phyloP scores from a whole-genome alignment of 2,329 filamentous ascomycete species.

The Exophiala xenobiotica region DNA sequence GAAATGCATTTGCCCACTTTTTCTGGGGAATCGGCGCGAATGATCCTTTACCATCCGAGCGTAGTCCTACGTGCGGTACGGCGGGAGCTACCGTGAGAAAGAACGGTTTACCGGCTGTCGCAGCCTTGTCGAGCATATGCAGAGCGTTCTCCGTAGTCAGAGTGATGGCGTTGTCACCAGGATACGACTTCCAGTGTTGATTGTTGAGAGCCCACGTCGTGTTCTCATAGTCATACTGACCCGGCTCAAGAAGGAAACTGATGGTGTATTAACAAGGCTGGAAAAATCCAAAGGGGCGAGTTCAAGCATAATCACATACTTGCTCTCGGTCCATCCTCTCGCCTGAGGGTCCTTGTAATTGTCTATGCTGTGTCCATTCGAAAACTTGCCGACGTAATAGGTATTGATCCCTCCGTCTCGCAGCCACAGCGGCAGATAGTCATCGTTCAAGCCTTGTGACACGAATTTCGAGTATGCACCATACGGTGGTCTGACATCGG shows the following conservation, averaged over 20 bases:
- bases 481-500: conserved; percentile 50
- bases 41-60: conserved; percentile 50
- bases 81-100: conserved; percentile 67
- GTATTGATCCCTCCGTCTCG: conserved; percentile 54
- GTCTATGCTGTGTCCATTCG: conserved; percentile 50
- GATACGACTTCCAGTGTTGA: no score
- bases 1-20: conserved; percentile 50
- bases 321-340: no score
- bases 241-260: conserved; percentile 45
- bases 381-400: conserved; percentile 57
- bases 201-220: no score
- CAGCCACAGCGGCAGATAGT: conserved; percentile 54
- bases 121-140: conserved; percentile 62
- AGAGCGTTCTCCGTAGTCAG: conserved; percentile 55
- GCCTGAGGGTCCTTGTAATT: no score
- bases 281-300: conserved; percentile 35
- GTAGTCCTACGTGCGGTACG: no score
- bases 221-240: conserved; percentile 67
- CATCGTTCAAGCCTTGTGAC: conserved; percentile 49
- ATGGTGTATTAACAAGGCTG: conserved; percentile 40
- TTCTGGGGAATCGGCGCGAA: conserved; percentile 38
- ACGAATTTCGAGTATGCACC: conserved; percentile 53
- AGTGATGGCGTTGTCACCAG: no score
- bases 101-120: conserved; percentile 56
- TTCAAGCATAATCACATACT: no score